phyloP scores from a whole-genome alignment of 257 asterid genomes.

The Gardenia jasminoides region DNA sequence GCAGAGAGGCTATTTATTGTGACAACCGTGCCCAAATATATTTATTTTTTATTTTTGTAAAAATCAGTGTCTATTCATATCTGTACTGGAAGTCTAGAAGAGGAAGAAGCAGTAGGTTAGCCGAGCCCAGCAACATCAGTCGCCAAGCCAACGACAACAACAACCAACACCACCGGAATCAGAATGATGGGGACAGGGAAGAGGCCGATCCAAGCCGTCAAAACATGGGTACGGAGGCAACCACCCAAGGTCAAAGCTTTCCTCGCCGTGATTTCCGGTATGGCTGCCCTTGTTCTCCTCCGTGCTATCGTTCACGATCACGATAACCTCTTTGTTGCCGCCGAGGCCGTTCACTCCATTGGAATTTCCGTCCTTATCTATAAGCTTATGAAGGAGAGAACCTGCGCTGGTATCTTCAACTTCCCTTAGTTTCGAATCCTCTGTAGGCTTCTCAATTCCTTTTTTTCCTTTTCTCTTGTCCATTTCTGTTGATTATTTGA shows the following conservation, averaged over 20 bases:
- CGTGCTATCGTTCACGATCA: slow-evolving; percentile 95
- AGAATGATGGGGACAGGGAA: slow-evolving; percentile 59
- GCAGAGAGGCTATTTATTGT: not conserved
- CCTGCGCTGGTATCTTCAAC: slow-evolving; percentile 73
- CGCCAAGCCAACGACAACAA: not conserved
- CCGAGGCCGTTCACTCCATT: slow-evolving; percentile 88
- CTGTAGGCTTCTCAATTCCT: not conserved
- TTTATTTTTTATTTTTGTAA: not conserved
- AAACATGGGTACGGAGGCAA: slow-evolving; percentile 84
- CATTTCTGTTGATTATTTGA: not conserved
- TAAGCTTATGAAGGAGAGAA: slow-evolving; percentile 87
- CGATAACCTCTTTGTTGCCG: slow-evolving; percentile 88
- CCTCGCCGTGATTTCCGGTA: slow-evolving; percentile 73
- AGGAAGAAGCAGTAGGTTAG: not conserved
- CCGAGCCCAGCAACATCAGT: not conserved
- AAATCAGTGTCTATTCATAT: too few relatives aligned
- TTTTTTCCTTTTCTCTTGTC: not conserved
- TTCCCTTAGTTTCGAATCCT: not conserved
- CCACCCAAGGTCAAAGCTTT: slow-evolving; percentile 94
- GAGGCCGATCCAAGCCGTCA: slow-evolving; percentile 74
- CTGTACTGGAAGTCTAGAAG: too few relatives aligned
- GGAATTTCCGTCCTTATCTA: slow-evolving; percentile 85
- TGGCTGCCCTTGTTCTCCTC: slow-evolving; percentile 79
- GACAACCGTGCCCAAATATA: too few relatives aligned
- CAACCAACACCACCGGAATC: not conserved